Percentiles rank a stretch among this genome's conserved stretches.
phyloP scores from a whole-genome alignment of 148 eudicot species.

The Silene latifolia region DNA sequence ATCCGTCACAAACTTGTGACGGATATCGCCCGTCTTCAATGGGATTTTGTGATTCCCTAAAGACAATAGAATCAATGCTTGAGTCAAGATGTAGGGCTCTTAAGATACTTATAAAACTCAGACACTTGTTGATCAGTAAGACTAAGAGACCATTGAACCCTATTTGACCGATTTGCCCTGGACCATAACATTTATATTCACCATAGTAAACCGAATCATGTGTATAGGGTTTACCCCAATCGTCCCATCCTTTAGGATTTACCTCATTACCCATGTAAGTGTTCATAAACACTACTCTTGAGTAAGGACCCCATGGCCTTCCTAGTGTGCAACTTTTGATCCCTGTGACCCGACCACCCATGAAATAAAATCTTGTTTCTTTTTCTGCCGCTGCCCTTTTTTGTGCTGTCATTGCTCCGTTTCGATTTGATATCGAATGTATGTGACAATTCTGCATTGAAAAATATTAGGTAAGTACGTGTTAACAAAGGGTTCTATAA shows the following conservation, averaged over 20 bases:
- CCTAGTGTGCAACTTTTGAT: constrained; percentile 38
- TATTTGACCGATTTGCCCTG: constrained; percentile 46
- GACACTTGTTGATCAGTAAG: constrained; percentile 39
- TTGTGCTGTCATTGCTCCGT: constrained; percentile 68
- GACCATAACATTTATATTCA: constrained; percentile 67
- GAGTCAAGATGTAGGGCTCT: constrained; percentile 36
- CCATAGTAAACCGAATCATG: constrained; percentile 60
- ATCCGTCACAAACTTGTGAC: no score
- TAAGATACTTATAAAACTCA: constrained; percentile 32
- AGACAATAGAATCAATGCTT: neutral
- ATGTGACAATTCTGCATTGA: constrained; percentile 52
- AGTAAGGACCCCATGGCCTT: constrained; percentile 69
- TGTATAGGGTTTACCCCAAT: constrained; percentile 38
- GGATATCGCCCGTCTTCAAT: no score
- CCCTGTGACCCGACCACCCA: constrained; percentile 51
- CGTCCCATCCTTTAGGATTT: constrained; percentile 54
- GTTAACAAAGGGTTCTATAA: no score
- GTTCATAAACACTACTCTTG: constrained; percentile 45
- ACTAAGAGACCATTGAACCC: constrained; percentile 61
- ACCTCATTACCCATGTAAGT: constrained; percentile 44
- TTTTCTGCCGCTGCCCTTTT: constrained; percentile 37
- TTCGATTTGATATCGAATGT: constrained; percentile 41
- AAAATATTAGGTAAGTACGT: neutral
- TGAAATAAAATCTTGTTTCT: constrained; percentile 49
- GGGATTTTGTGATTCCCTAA: no score